Evolutionary conservation across 306 rosid species (phyloP).

Genomic region (Quercus parvula): DNA sequence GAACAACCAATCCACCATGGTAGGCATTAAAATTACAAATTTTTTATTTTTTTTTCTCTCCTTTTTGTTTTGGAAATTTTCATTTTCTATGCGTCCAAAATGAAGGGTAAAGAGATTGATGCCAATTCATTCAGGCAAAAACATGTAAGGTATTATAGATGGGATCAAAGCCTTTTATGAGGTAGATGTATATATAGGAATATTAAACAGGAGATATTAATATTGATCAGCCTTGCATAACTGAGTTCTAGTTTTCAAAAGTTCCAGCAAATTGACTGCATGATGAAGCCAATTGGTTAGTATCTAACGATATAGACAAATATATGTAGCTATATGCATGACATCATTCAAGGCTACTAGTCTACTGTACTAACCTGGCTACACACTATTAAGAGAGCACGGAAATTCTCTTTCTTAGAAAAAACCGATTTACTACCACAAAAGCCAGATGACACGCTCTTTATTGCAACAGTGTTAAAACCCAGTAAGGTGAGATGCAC

Average conservation of each 20-base stretch:
- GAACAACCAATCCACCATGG: not conserved
- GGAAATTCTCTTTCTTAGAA: not conserved
- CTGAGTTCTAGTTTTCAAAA: not conserved
- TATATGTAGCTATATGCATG: not conserved
- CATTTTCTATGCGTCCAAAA: not conserved
- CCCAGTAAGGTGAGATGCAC: not conserved
- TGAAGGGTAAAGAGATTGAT: not conserved
- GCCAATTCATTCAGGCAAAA: not conserved
- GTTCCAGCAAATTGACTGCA: not conserved
- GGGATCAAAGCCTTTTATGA: not conserved
- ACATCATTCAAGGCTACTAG: not conserved
- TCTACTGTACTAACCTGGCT: conserved; percentile 3
- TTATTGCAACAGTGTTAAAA: not conserved
- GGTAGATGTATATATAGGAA: not conserved
- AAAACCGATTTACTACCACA: not conserved
- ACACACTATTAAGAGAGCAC: conserved; percentile 1
- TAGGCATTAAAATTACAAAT: no score
- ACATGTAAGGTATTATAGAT: not conserved
- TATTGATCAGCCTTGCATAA: not conserved
- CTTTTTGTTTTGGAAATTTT: not conserved
- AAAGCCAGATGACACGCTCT: not conserved
- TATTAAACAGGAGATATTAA: not conserved
- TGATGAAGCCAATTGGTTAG: not conserved
- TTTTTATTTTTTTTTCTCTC: no score
- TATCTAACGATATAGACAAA: not conserved